Evolutionary conservation across 352 stramenopile genomes (phyloP), one percentile per base, ranked within the genome.

Genomic region (Globisporangium viniferum): DNA sequence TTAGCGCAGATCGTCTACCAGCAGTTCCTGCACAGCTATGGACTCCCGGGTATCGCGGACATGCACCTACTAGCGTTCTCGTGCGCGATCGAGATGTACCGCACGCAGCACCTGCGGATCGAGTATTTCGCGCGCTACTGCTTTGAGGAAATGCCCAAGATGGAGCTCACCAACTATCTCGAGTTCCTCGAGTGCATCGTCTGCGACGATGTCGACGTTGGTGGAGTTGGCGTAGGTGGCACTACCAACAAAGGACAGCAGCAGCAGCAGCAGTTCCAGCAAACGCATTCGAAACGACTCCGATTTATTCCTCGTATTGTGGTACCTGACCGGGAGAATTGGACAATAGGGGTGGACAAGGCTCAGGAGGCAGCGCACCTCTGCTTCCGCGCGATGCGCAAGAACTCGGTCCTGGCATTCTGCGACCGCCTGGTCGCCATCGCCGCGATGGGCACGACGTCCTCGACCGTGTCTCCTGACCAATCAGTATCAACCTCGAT

Each of bases 1-100:
- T 77, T 93, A 3, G 83, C 82, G 1, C 81, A 92, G 53, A 82
- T 93, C 36, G 84, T 92, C 36, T 95, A 93, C 65, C 86, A 94
- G 70, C 88, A 84, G 39, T 92, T 94, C 64, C 68, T 95, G 49
- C 86, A 94, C 63, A 87, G 77, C 56, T 94, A 94, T n/a, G 88
- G 84, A 0, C 72, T 93, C 0, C 88, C 88, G 2, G 74, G 70
- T 3, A 94, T 94, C 59, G 87, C 87, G 4, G 88, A 93, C 58
- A 91, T 90, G 81, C 86, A 95, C 46, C 56, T 95, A 41, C 68
- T 94, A 18, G 86, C 84, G 0, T 90, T 93, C 44, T 88, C 84
- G 2, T 91, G 80, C 59, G 84, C 88, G 7, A 60, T 93, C 0
- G 88, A 95, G 46, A 69, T 61, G 5, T 94, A 91, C 53, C 88